Evolutionary conservation across 2,329 filamentous ascomycete species (phyloP), one percentile per base, ranked within the genome.

Genomic region (Exophiala mesophila): DNA sequence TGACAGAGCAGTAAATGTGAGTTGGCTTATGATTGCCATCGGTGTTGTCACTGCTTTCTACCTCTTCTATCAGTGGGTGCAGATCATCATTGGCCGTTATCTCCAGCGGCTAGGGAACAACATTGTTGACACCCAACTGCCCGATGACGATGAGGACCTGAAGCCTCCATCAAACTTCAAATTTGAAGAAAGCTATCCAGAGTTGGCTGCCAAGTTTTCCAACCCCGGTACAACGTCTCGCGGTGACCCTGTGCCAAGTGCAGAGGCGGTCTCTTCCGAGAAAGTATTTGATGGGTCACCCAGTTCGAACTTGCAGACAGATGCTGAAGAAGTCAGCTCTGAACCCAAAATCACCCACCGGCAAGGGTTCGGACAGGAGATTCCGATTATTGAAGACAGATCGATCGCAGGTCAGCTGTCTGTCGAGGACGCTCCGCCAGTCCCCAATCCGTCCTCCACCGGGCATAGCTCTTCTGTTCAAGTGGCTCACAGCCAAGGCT

Each of bases 1-100:
- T 48, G 85, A 86, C 53, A 76, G 90, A 26, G 71, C 88, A 47
- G 82, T 88, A 49, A 82, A 83, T 47, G 77, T 95, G 53, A 90
- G 82, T 57, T 84, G 87, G 76, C 66, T 84, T 12, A 77, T 94
- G 38, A 79, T 97, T 29, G 57, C 88, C 3, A 76, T 96, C 50
- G 92, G 92, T 2, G 77, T 92, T 16, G 23, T 47, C 9, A 53
- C 53, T 16, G 53, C 53, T 13, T 51, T 53, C 21, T 54, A 47
- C 30, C 42, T 56, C 36, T 56, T 54, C 41, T 56, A 56, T 20
- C 39, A 50, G 39, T 54, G 47, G 49, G 52, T 54, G 8, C 49
- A 56, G 36, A 41, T 45, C 2, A 51, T 56, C 28, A 47, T 56
- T 19, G 38, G 44, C 36, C 45, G 42, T 21, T 45, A 47, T 23